A percentile compares a stretch with the other conserved stretches of the same genome.
Conservation (phyloP, 2,329 filamentous ascomycete genomes). For the Fusarium sp. region DNA sequence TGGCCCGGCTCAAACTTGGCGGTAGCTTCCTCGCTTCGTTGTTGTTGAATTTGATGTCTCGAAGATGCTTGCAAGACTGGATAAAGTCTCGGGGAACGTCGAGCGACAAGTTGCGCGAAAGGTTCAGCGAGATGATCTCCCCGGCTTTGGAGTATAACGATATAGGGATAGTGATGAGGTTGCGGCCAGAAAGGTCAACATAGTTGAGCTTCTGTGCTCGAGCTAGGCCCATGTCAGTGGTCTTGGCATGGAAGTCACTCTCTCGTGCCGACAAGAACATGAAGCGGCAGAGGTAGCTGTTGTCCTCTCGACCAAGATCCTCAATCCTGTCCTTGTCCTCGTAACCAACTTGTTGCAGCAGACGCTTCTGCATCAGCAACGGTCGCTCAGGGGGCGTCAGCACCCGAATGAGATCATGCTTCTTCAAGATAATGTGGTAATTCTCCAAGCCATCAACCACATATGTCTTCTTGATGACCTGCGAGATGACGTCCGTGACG, state of each 20-base stretch:
- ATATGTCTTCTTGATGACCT: slow-evolving; percentile 94
- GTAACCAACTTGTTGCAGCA: slow-evolving; percentile 93
- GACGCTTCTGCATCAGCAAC: slow-evolving; percentile 88
- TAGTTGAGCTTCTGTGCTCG: slow-evolving; percentile 93
- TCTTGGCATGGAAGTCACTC: slow-evolving; percentile 77
- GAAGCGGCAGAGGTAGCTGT: slow-evolving; percentile 96
- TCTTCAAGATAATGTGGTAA: slow-evolving; percentile 95
- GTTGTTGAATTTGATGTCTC: slow-evolving; percentile 95
- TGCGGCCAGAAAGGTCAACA: slow-evolving; percentile 89
- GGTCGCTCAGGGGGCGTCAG: slow-evolving; percentile 83
- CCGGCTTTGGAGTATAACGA: slow-evolving; percentile 89
- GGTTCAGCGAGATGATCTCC: slow-evolving; percentile 94
- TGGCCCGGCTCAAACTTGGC: slow-evolving; percentile 83
- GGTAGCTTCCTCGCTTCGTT: slow-evolving; percentile 92
- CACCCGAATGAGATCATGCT: slow-evolving; percentile 89
- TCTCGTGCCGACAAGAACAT: slow-evolving; percentile 92
- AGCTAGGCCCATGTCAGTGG: slow-evolving; percentile 82
- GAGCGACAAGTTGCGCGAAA: slow-evolving; percentile 91
- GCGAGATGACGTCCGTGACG: slow-evolving; percentile 87
- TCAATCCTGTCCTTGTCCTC: slow-evolving; percentile 87
- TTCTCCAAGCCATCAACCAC: slow-evolving; percentile 91
- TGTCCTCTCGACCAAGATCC: slow-evolving; percentile 95
- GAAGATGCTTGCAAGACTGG: slow-evolving; percentile 88
- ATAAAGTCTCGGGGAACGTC: slow-evolving; percentile 97
- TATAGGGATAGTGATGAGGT: slow-evolving; percentile 94